Evolutionary conservation across 805 yeast species (phyloP).

Genomic region (Nakazawaea anatomiae): DNA sequence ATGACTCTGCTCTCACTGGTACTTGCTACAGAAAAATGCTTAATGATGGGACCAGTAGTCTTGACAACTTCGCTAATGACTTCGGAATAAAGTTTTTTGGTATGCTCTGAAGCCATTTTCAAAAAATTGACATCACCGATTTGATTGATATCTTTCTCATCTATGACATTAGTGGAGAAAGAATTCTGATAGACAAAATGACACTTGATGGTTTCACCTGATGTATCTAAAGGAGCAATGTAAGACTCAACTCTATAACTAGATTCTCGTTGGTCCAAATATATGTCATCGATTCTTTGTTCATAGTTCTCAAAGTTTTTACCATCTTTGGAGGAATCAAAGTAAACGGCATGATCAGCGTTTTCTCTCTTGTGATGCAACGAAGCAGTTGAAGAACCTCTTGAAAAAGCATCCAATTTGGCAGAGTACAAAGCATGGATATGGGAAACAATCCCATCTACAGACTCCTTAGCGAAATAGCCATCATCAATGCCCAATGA

Average conservation of each 20-base stretch:
- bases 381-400: constrained; percentile 48
- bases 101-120: constrained; percentile 72
- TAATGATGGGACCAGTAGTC: constrained; percentile 90
- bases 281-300: constrained; percentile 72
- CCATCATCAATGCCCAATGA: constrained; percentile 86
- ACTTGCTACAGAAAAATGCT: constrained; percentile 74
- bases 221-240: constrained; percentile 50
- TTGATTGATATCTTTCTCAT: constrained; percentile 48
- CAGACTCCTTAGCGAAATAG: constrained; percentile 81
- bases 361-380: constrained; percentile 77
- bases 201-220: constrained; percentile 48
- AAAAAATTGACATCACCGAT: constrained; percentile 78
- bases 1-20: constrained; percentile 81
- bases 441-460: constrained; percentile 74
- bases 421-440: constrained; percentile 89
- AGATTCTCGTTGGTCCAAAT: constrained; percentile 48
- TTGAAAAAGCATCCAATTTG: constrained; percentile 81
- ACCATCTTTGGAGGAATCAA: constrained; percentile 64
- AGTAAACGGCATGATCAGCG: constrained; percentile 85
- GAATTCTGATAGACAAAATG: constrained; percentile 68
- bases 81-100: constrained; percentile 70
- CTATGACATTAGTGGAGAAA: constrained; percentile 17
- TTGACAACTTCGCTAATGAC: constrained; percentile 62
- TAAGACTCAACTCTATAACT: constrained; percentile 75
- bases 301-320: constrained; percentile 46